These are phyloP conservation scores for Tetrahymena borealis DNA, from an alignment of 73 alveolate species.

Conservation along the genomic window DNA sequence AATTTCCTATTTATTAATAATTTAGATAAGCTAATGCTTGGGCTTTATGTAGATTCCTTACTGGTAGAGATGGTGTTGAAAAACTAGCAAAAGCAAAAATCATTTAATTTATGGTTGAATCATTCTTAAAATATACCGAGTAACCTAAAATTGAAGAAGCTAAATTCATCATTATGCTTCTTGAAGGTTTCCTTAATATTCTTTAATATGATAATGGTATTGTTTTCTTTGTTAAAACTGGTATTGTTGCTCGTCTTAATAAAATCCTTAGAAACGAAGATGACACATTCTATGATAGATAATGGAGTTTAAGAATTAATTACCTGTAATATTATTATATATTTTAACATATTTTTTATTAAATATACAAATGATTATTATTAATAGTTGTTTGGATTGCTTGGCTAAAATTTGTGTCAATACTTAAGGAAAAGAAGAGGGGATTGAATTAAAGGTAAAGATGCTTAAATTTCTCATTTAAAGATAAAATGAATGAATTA, in stretches of 20 bases:
- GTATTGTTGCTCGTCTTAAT: constrained; percentile 17
- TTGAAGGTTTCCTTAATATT: constrained; percentile 35
- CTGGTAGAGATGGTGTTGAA: constrained; percentile 48
- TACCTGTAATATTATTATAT: constrained; percentile 1
- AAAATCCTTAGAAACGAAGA: constrained; percentile 21
- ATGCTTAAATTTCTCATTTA: no score
- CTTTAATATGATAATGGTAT: constrained; percentile 37
- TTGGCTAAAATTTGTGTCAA: constrained; percentile 34
- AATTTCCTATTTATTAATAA: background rate
- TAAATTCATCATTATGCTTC: constrained; percentile 20
- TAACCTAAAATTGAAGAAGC: constrained; percentile 20
- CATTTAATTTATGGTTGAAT: constrained; percentile 25
- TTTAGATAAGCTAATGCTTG: constrained; percentile 39
- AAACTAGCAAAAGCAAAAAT: constrained; percentile 26
- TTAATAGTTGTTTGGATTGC: constrained; percentile 21
- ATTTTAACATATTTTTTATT: no score
- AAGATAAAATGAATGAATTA: no score
- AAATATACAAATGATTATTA: no score
- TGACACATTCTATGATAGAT: constrained; percentile 6
- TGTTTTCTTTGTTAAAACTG: constrained; percentile 24
- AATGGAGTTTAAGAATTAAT: constrained; percentile 27
- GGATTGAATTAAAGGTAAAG: background rate
- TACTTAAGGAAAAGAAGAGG: constrained; percentile 38
- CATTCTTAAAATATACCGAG: constrained; percentile 20
- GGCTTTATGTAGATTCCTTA: constrained; percentile 40